These are phyloP conservation scores for Metrosideros polymorpha DNA, from an alignment of 441 rosid species.

Conservation along the genomic window DNA sequence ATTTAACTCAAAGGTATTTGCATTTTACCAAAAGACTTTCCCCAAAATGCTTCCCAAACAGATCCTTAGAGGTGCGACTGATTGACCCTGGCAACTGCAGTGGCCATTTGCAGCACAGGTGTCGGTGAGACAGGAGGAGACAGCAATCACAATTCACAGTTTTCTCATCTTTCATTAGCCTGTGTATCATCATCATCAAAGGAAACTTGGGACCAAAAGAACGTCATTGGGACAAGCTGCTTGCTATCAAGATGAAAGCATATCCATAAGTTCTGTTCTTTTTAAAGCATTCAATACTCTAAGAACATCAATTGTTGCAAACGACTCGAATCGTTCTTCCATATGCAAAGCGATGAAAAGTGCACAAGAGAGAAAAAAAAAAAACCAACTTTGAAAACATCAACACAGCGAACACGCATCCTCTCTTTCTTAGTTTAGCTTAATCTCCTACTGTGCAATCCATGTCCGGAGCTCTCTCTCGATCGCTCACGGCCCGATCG, in stretches of 20 bases:
- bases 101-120: background rate
- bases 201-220: background rate
- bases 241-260: background rate
- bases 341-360: background rate
- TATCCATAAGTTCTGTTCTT: background rate
- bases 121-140: too few species aligned
- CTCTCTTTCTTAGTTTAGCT: background rate
- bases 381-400: background rate
- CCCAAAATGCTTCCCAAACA: too few species aligned
- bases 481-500: background rate
- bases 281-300: background rate
- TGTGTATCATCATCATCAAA: background rate
- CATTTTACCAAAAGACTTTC: too few species aligned
- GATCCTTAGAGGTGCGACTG: too few species aligned
- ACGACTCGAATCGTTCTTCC: background rate
- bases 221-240: background rate
- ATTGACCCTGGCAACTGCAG: background rate
- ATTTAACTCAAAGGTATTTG: too few species aligned
- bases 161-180: background rate
- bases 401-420: background rate
- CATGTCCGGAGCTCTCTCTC: background rate
- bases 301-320: background rate
- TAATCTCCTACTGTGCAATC: background rate
- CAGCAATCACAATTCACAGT: too few species aligned
- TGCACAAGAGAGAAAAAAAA: background rate